Percentiles rank a stretch among this genome's conserved stretches.
These are phyloP conservation scores for Dendrothele bispora DNA, from an alignment of 768 basidiomycete genomes.

Conservation along the genomic window DNA sequence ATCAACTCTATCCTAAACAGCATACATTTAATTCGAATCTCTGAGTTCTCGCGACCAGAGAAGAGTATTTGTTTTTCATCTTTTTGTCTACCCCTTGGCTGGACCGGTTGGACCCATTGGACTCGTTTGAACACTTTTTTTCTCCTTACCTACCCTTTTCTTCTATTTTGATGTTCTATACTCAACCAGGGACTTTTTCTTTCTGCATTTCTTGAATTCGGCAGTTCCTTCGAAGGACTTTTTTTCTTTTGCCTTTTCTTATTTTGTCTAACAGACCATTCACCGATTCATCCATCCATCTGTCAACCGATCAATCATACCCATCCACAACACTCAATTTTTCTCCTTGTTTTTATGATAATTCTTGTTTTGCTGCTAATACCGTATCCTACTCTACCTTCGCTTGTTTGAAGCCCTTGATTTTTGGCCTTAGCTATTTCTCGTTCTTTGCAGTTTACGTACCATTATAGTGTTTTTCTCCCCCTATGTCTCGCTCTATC, in stretches of 20 bases:
- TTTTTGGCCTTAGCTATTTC: too few relatives aligned
- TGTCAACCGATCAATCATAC: too few relatives aligned
- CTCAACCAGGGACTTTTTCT: neutral
- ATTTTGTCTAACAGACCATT: neutral
- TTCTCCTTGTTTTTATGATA: too few relatives aligned
- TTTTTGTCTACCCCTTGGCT: neutral
- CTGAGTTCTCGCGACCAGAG: too few relatives aligned
- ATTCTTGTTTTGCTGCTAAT: too few relatives aligned
- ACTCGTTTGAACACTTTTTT: neutral
- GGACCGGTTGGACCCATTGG: conserved; percentile 5
- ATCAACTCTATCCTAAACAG: conserved; percentile 1
- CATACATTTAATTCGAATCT: conserved; percentile 7
- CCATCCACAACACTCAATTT: too few relatives aligned
- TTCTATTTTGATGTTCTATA: neutral
- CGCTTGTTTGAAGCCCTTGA: too few relatives aligned
- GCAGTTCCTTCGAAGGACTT: neutral
- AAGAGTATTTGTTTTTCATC: neutral
- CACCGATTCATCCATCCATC: too few relatives aligned
- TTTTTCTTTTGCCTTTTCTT: neutral
- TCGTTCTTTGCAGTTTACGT: too few relatives aligned
- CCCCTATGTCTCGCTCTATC: too few relatives aligned
- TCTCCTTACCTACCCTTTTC: neutral
- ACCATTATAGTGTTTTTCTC: too few relatives aligned
- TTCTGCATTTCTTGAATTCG: neutral
- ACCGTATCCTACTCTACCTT: too few relatives aligned